phyloP scores from a whole-genome alignment of 495 filamentous ascomycete species.

The Hypoxylon lenormandii region DNA sequence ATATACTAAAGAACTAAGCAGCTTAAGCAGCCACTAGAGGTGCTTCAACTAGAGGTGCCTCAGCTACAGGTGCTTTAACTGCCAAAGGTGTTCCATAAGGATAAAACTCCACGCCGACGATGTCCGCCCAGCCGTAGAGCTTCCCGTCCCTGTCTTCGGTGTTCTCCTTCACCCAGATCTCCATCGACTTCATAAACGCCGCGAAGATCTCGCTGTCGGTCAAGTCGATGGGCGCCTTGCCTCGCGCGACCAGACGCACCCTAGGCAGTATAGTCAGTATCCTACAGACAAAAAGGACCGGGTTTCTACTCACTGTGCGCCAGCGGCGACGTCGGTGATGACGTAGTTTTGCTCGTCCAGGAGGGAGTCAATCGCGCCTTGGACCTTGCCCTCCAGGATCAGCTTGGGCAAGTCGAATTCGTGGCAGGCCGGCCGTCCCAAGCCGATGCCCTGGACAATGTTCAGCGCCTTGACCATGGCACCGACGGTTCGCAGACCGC shows the following conservation, averaged over 20 bases:
- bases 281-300: neutral
- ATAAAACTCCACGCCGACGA: neutral
- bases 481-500: conserved; percentile 68
- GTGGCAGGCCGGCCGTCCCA: conserved; percentile 65
- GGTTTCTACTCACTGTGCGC: conserved; percentile 54
- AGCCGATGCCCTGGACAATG: conserved; percentile 67
- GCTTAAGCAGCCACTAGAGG: too few species aligned
- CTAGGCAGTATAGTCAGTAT: conserved; percentile 5
- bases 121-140: conserved; percentile 3
- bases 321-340: conserved; percentile 63
- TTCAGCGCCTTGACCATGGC: conserved; percentile 71
- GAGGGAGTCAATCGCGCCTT: conserved; percentile 56
- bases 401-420: conserved; percentile 63
- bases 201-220: conserved; percentile 57
- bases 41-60: too few species aligned
- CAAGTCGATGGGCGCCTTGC: conserved; percentile 65
- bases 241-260: conserved; percentile 64
- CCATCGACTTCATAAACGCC: conserved; percentile 42
- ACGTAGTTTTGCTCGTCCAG: conserved; percentile 64
- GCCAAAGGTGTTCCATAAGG: neutral
- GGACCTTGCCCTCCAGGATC: conserved; percentile 62
- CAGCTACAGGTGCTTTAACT: neutral
- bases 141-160: neutral
- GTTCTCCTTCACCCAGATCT: conserved; percentile 39
- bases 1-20: too few species aligned